These are phyloP conservation scores for Retiboletus flavoniger DNA, from an alignment of 1,284 basidiomycete species.

Conservation along the genomic window DNA sequence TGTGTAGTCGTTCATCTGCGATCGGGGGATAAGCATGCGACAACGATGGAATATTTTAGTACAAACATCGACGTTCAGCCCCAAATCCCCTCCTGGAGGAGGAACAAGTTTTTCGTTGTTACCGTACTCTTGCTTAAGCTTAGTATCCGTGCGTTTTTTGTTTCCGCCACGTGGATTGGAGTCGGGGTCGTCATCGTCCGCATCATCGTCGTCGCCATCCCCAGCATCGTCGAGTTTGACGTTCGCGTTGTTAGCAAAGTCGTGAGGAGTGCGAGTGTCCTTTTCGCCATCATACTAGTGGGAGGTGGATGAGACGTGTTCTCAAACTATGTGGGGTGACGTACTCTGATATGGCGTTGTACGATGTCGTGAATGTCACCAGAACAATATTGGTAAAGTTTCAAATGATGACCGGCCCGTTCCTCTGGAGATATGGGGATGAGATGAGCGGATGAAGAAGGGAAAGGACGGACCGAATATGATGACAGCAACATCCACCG, in stretches of 20 bases:
- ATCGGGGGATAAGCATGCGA: conserved; percentile 5
- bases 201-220: conserved; percentile 44
- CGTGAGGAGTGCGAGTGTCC: conserved; percentile 47
- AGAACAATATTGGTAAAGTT: conserved; percentile 64
- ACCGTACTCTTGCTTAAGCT: conserved; percentile 31
- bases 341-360: conserved; percentile 47
- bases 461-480: conserved; percentile 49
- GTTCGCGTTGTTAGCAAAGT: conserved; percentile 41
- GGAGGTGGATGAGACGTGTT: background rate
- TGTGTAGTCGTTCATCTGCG: conserved; percentile 30
- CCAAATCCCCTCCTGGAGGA: conserved; percentile 20
- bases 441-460: background rate
- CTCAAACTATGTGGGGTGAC: conserved; percentile 13
- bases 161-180: conserved; percentile 19
- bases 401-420: conserved; percentile 52
- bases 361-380: conserved; percentile 53
- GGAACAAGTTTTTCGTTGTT: conserved; percentile 20
- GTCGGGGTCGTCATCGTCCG: conserved; percentile 34
- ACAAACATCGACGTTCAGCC: conserved; percentile 31
- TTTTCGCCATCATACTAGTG: conserved; percentile 54
- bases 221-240: conserved; percentile 42
- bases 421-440: conserved; percentile 40
- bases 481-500: conserved; percentile 59
- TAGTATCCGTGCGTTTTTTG: conserved; percentile 29
- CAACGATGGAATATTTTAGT: background rate